Evolutionary conservation across 345 rosid genomes (phyloP).

Genomic region (Psidium friedrichsthalianum): DNA sequence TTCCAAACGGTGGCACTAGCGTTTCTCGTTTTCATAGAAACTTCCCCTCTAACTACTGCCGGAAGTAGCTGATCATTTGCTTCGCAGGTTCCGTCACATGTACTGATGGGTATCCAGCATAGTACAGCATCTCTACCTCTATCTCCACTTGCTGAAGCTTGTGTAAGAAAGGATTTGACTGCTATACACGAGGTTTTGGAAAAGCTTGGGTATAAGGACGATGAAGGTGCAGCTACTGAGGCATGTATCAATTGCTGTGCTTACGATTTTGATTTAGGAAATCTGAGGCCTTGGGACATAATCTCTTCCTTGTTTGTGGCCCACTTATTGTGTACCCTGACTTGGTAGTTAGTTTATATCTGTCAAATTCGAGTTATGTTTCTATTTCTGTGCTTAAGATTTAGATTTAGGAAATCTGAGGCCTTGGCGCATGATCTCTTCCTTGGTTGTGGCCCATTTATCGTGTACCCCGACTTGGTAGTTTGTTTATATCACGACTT

Average conservation of each 20-base stretch:
- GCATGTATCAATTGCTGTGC: conserved; percentile 18
- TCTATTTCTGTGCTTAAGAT: background rate
- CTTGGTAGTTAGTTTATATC: too few species aligned
- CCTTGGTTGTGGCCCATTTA: background rate
- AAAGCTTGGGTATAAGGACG: conserved; percentile 73
- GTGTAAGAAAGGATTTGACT: conserved; percentile 62
- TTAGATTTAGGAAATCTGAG: background rate
- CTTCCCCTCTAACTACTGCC: background rate
- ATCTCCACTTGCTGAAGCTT: conserved; percentile 84
- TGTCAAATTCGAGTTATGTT: conserved; percentile 36
- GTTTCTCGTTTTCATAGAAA: background rate
- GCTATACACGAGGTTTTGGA: conserved; percentile 74
- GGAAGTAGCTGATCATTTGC: background rate
- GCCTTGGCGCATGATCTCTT: background rate
- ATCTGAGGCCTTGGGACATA: background rate
- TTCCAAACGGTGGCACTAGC: background rate
- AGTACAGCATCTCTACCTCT: conserved; percentile 41
- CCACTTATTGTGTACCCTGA: background rate
- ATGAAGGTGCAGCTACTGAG: conserved; percentile 79
- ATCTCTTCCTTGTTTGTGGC: background rate
- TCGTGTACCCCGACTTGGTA: background rate
- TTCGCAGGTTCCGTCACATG: conserved; percentile 57
- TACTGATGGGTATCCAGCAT: conserved; percentile 66
- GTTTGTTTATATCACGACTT: background rate
- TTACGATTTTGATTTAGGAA: background rate